Conservation (phyloP, 1,139 yeast species). For the Blastobotrys proliferans region DNA sequence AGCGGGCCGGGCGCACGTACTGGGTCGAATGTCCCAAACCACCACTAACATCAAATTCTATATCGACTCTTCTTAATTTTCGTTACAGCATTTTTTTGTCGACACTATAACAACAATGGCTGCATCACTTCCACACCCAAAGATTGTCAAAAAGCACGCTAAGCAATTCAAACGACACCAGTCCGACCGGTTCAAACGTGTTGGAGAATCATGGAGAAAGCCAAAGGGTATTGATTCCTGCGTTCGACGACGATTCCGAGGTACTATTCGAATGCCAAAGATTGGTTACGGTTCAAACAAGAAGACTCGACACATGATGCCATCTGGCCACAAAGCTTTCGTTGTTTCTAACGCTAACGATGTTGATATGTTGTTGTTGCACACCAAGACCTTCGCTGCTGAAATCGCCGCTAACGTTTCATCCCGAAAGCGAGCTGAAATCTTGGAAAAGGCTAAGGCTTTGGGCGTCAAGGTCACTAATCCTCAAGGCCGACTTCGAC, state of each 20-base stretch:
- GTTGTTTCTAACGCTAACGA: constrained; percentile 90
- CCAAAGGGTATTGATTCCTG: constrained; percentile 99
- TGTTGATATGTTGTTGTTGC: constrained; percentile 92
- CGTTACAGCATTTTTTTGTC: neutral
- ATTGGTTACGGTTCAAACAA: constrained; percentile 99
- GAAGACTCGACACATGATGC: constrained; percentile 92
- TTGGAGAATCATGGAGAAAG: constrained; percentile 99
- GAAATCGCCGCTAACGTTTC: constrained; percentile 99
- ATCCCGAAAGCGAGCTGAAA: constrained; percentile 96
- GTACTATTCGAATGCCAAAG: constrained; percentile 98
- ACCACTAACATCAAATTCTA: neutral
- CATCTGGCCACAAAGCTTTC: constrained; percentile 98
- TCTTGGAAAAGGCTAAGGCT: constrained; percentile 96
- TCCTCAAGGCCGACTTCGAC: constrained; percentile 97
- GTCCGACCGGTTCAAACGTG: constrained; percentile 99
- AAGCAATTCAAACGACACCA: constrained; percentile 99
- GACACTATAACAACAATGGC: constrained; percentile 55
- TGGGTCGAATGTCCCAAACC: too few species aligned
- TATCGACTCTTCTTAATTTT: neutral
- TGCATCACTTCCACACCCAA: constrained; percentile 97
- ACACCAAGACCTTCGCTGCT: constrained; percentile 98
- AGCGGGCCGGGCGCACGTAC: too few species aligned
- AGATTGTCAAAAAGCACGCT: constrained; percentile 97
- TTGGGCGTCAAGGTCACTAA: constrained; percentile 98
- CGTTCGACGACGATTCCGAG: constrained; percentile 99